Evolutionary conservation across 2,329 filamentous ascomycete genomes (phyloP), one percentile per base, ranked within the genome.

Genomic region (Penicillium sp.): DNA sequence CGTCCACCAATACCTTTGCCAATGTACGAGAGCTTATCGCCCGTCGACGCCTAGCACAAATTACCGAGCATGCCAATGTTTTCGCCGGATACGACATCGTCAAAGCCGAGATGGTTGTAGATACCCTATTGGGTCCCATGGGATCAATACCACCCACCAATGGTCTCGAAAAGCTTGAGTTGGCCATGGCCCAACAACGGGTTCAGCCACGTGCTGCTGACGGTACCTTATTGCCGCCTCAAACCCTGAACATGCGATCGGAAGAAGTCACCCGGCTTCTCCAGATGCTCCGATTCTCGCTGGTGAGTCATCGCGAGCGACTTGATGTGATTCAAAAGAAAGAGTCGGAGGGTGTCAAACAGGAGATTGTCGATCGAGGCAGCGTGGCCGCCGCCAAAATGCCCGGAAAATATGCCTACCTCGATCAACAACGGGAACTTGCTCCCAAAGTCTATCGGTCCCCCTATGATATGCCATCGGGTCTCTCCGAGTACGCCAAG

Each of bases 1-100:
- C 67, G 46, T 65, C 71, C 55, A 59, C 68, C 62, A 73, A 73
- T 68, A 73, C 70, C 58, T 72, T 72, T 65, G 71, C 71, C 67
- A 73, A 72, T 58, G 71, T 74, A 43, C 68, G 72, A 48, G 72
- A 75, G 58, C 65, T 74, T 50, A 72, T 74, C 49, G 72, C 73
- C 59, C 74, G 74, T 24, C 72, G 73, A 24, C 72, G 73, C 34
- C 61, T 77, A 57, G 71, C 68, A 44, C 73, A 76, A 55, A 77
- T 77, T 54, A 75, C 73, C 62, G 74, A 77, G 55, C 74, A 76
- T 68, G 73, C 73, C 63, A 77, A 77, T 66, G 67, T 73, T 24
- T 74, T 74, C 53, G 74, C 74, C 52, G 73, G 73, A 42, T 76
- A 76, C 56, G 74, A 65, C 43, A 76, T 77, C 57, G 74, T 75